A percentile compares a stretch with the other conserved stretches of the same genome.
phyloP scores from a whole-genome alignment of 306 rosid genomes.

The Trifolium repens region DNA sequence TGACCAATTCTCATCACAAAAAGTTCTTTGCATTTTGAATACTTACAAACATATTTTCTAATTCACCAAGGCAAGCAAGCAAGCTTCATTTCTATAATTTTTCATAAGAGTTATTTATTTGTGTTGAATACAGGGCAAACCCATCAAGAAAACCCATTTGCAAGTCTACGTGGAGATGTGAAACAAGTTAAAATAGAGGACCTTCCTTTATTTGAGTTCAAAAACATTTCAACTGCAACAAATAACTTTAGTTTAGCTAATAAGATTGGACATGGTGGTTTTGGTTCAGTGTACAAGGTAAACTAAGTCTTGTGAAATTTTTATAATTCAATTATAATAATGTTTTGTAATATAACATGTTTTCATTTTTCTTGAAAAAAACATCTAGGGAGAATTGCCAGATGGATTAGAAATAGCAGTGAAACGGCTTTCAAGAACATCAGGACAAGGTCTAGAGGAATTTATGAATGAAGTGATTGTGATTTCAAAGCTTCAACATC shows the following conservation, averaged over 20 bases:
- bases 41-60: too few species aligned
- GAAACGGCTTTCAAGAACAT: slow-evolving; percentile 41
- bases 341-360: not conserved
- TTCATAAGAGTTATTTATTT: too few species aligned
- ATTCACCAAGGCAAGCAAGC: too few species aligned
- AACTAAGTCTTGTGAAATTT: not conserved
- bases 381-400: slow-evolving; percentile 30
- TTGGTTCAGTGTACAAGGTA: slow-evolving; percentile 50
- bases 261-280: slow-evolving; percentile 49
- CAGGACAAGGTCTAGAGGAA: slow-evolving; percentile 39
- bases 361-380: not conserved
- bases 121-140: not conserved
- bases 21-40: too few species aligned
- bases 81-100: too few species aligned
- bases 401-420: slow-evolving; percentile 44
- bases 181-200: slow-evolving; percentile 40
- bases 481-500: slow-evolving; percentile 49
- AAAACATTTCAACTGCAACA: slow-evolving; percentile 40
- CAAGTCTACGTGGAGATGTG: not conserved
- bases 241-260: slow-evolving; percentile 35
- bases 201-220: slow-evolving; percentile 36
- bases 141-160: not conserved
- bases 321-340: not conserved
- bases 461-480: slow-evolving; percentile 46
- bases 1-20: too few species aligned